Evolutionary conservation across 1,284 basidiomycete species (phyloP), one percentile per base, ranked within the genome.

Genomic region (Mrakiaceae sp.): DNA sequence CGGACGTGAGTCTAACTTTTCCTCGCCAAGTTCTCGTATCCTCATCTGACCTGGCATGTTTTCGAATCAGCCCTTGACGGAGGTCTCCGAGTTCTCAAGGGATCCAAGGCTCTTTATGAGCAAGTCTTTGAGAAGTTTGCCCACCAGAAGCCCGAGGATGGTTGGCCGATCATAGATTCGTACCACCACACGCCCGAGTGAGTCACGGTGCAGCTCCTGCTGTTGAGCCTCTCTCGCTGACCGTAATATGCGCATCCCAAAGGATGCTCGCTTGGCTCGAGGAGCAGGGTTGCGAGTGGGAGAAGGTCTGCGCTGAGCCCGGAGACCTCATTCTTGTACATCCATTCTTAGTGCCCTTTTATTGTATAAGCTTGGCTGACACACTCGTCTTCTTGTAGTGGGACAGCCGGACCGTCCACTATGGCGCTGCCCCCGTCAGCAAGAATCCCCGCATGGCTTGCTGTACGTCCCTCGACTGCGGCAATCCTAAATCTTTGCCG

Each of bases 1-100:
- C 68, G 78, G 77, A 4, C 73, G 27, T 27, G 27, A 27, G 27
- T 27, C 27, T 27, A 27, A 27, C 27, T 27, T 27, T 27, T 27
- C 27, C 27, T 27, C 27, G 27, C 27, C 27, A 27, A 27, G 27
- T 27, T 27, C 27, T 27, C 27, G 27, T 27, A 27, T 27, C 27
- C 27, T 27, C 27, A 27, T 27, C 27, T 27, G 27, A 27, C 27
- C 27, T 2, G 27, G 27, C 27, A 27, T 27, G 27, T 27, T 27
- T 27, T 27, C 27, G 27, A 27, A 27, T 27, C 27, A 27, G 27
- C 74, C 0, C 65, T 74, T 50, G 78, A 79, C 58, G 78, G 78
- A 49, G 77, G 77, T 10, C 71, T 79, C 11, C 74, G 77, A 71
- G 73, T 78, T 16, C 62, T 64, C 16, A n/a, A 56, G 6, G 63